Base-by-base conservation (phyloP, 31 red algal genomes). In the Endocladia muricata region DNA sequence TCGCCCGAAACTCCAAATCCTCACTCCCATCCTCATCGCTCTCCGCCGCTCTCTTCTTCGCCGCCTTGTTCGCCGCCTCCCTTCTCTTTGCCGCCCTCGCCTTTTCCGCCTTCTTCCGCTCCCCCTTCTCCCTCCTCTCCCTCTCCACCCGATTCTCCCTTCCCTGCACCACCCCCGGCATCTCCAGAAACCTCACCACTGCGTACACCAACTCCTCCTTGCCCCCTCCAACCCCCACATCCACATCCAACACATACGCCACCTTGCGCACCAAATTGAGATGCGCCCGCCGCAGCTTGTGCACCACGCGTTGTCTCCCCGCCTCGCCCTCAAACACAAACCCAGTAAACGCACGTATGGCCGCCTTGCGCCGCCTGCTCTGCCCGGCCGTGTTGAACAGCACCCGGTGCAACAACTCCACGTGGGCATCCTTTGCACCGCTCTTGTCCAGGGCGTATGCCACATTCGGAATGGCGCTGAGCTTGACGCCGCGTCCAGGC, bases 21-120 rank as follows among this genome's bases (percentile, higher is more conserved):
- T 71, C 65, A 30, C 72, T 67, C 13, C 78, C 78, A 43, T 82
- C 78, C 23, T 82, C 65, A 72, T 82, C 78, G 26, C 43, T 55
- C 1, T 80, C 76, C 32, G 32, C 38, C 15, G 7, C 23, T 39
- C 30, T 61, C 35, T 33, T 21, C 17, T 37, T 9, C n/a, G 41
- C 64, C 62, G 58, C 44, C 40, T 66, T 79, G 42, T 47, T 57
- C 61, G 25, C 52, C 37, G 30, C 40, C 78, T 1, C 55, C 30
- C 13, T 35, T 11, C 39, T 41, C 42, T 36, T 82, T 52, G 61
- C 61, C 4, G 3, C 61, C 28, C 33, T 29, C 17, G 23, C 61
- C 33, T 33, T 67, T 4, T 81, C 62, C 47, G 51, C 28, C 31
- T 29, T 64, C 23, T 59, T 81, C 29, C 36, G 40, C 62, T 68